Base-by-base conservation (phyloP, 2,329 filamentous ascomycete genomes). In the Aspergillus floridensis region DNA sequence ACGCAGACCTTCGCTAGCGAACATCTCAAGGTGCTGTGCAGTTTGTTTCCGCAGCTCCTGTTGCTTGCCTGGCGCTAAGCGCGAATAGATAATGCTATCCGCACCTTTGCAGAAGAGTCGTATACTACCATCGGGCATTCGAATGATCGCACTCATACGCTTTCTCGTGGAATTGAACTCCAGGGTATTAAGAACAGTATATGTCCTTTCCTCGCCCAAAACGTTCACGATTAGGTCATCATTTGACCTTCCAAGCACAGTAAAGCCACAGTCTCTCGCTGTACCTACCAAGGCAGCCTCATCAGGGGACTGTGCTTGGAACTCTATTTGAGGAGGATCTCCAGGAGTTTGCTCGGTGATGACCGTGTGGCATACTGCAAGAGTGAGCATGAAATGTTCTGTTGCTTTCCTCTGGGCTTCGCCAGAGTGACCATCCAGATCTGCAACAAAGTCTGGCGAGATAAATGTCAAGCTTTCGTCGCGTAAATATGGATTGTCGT, bases 151-250 rank as follows among this genome's bases (percentile, higher is more conserved):
- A 76, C 93, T 98, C 95, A 99, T 99, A 66, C 95, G 87, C 79
- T 99, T 99, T 70, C 95, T 86, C 48, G 89, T 92, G 0, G 93
- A 98, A 74, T 98, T 98, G 81, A 99, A 99, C 73, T 99, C 95
- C 41, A 99, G 88, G 1, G 90, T 96, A 76, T 96, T 98, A 51
- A 99, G 84, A 32, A 99, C 89, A 16, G 87, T 88, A 73, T 95
- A 99, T 62, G 89, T 87, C 50, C 87, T 85, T 66, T 98, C 92
- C 68, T 92, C 84, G 52, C 95, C 96, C 80, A 96, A 85, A 6
- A 96, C 83, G 65, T 96, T 96, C 57, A 99, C 72, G 55, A 91
- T 86, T 63, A 99, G 89, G 55, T 91, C 91, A 63, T 96, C 90
- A 41, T 86, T 84, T 2, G 89, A 86, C 61, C 88, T 86, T 24